A percentile compares a stretch with the other conserved stretches of the same genome.
These are phyloP conservation scores for Vararia minispora DNA, from an alignment of 768 basidiomycete genomes.

Conservation along the genomic window DNA sequence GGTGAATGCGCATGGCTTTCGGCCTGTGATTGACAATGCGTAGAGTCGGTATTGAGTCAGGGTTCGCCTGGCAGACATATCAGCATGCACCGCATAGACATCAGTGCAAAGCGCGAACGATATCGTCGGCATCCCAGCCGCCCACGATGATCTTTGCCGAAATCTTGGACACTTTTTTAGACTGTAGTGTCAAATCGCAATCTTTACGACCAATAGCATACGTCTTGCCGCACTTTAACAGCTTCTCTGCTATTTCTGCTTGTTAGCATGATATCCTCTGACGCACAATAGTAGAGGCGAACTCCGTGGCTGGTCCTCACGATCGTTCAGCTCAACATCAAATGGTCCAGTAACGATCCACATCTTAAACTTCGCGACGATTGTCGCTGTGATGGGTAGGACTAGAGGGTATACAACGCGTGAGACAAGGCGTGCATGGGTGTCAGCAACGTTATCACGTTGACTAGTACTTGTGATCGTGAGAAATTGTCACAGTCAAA, in stretches of 20 bases:
- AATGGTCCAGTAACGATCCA: slow-evolving; percentile 48
- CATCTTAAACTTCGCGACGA: slow-evolving; percentile 25
- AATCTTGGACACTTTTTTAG: slow-evolving; percentile 53
- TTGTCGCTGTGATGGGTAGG: too few species aligned
- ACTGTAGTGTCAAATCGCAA: slow-evolving; percentile 34
- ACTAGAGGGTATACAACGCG: too few species aligned
- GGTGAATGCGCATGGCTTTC: slow-evolving; percentile 32
- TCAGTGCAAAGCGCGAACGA: slow-evolving; percentile 30
- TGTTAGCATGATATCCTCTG: background rate
- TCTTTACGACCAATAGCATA: slow-evolving; percentile 52
- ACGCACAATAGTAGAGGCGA: slow-evolving; percentile 12
- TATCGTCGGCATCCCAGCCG: slow-evolving; percentile 36
- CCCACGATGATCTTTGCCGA: slow-evolving; percentile 52
- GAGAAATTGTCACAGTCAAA: too few species aligned
- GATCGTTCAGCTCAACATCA: slow-evolving; percentile 28
- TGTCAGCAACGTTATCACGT: too few species aligned
- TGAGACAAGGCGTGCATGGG: too few species aligned
- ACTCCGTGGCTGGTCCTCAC: slow-evolving; percentile 31
- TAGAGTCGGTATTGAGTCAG: slow-evolving; percentile 35
- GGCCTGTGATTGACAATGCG: slow-evolving; percentile 36
- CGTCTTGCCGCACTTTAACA: slow-evolving; percentile 47
- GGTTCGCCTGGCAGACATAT: slow-evolving; percentile 38
- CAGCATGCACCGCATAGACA: background rate
- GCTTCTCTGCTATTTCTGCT: slow-evolving; percentile 32
- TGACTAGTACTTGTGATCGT: too few species aligned